phyloP scores from a whole-genome alignment of 805 yeast species.

The Saccharomycopsis selenospora region DNA sequence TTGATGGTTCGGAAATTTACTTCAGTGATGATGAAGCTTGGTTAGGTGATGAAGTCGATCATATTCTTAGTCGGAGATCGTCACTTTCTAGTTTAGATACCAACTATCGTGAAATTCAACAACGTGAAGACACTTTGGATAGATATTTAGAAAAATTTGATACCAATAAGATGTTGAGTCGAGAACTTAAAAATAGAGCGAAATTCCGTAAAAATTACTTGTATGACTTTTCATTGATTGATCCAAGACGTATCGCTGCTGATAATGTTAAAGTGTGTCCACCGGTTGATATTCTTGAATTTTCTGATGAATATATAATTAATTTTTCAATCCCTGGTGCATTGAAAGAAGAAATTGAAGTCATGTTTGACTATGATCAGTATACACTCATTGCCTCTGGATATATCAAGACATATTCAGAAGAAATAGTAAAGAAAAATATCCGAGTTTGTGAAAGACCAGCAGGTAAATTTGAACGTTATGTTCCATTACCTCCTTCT shows the following conservation, averaged over 20 bases:
- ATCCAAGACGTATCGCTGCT: not conserved
- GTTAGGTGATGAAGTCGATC: constrained; percentile 6
- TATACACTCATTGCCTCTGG: constrained; percentile 14
- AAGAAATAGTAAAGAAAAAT: not conserved
- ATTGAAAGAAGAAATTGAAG: constrained; percentile 12
- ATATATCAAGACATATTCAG: constrained; percentile 10
- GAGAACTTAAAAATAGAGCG: constrained; percentile 8
- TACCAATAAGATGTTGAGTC: constrained; percentile 1
- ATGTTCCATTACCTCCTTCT: constrained; percentile 18
- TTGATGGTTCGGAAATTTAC: constrained; percentile 7
- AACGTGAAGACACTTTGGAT: constrained; percentile 4
- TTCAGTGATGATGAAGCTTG: constrained; percentile 9
- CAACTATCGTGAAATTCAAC: not conserved
- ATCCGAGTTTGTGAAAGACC: constrained; percentile 19
- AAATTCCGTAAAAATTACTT: constrained; percentile 11
- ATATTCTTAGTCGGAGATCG: constrained; percentile 4
- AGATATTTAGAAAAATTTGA: constrained; percentile 2
- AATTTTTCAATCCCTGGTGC: constrained; percentile 19
- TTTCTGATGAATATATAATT: constrained; percentile 35
- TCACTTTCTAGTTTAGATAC: not conserved
- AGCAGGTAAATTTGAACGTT: constrained; percentile 19
- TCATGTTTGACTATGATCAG: constrained; percentile 16
- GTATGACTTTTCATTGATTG: constrained; percentile 7
- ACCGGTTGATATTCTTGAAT: constrained; percentile 22
- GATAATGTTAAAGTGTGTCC: not conserved